Evolutionary conservation across 371 early-diverging fungal species (phyloP), one percentile per base, ranked within the genome.

Genomic region (Catenaria anguillulae): DNA sequence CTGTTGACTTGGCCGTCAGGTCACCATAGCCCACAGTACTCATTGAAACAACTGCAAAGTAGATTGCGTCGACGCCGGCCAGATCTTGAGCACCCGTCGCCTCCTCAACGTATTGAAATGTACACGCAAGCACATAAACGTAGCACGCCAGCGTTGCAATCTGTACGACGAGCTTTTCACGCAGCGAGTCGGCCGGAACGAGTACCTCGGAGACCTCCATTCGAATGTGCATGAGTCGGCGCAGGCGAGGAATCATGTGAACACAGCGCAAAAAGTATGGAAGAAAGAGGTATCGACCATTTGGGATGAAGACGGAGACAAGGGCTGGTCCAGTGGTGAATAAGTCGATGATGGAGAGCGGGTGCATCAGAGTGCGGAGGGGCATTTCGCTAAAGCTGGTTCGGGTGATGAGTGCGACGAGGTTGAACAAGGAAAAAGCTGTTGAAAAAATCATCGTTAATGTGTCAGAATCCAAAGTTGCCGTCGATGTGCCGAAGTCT

Each of bases 1-100:
- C 78, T 6, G 73, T 68, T 0, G 85, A 76, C 37, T 75, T 70
- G 6, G 87, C 80, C 0, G 84, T 81, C 31, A 89, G 80, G 64
- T 89, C 89, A 36, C 89, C 89, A 64, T 87, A 89, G 0, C 89
- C 89, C 13, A 89, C 89, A 0, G 89, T 89, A 0, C 84, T 80
- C 10, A 84, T 68, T 0, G 84, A 84, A 31, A 82, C 80, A 66
- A 84, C 75, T 29, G 79, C 79, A 55, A 80, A 76, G 62, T 83
- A 82, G n/a, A n/a, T n/a, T n/a, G n/a, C n/a, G n/a, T n/a, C n/a
- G n/a, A n/a, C n/a, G n/a, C n/a, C n/a, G n/a, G n/a, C n/a, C n/a
- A n/a, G n/a, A n/a, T n/a, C n/a, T n/a, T n/a, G n/a, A n/a, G n/a
- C n/a, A n/a, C n/a, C n/a, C n/a, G 72, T 78, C 70, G 84, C 84